These are phyloP conservation scores for Saccharomycopsis sp. DNA, from an alignment of 805 yeast genomes.

Conservation along the genomic window DNA sequence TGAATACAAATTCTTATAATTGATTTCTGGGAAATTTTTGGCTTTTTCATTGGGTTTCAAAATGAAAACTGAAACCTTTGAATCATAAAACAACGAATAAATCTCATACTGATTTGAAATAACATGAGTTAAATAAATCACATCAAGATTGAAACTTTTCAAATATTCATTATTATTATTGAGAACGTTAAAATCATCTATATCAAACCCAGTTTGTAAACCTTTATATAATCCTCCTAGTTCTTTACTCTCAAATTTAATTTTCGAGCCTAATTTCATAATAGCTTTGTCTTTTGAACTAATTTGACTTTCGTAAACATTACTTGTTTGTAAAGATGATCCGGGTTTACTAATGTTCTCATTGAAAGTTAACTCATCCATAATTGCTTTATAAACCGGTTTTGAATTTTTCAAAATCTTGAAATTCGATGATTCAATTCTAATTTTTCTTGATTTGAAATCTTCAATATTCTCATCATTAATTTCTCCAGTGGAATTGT, in stretches of 20 bases:
- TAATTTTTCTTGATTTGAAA: conserved; percentile 19
- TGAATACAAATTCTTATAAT: conserved; percentile 41
- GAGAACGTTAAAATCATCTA: no score
- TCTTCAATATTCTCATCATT: neutral
- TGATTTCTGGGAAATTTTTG: conserved; percentile 42
- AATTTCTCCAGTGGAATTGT: neutral
- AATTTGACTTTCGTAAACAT: conserved; percentile 66
- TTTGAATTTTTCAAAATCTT: conserved; percentile 57
- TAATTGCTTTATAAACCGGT: conserved; percentile 30
- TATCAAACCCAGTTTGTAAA: conserved; percentile 72
- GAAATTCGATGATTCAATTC: conserved; percentile 49
- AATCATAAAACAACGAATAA: conserved; percentile 55
- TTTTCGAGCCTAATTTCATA: conserved; percentile 66
- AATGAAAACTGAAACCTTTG: conserved; percentile 39
- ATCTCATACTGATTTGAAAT: conserved; percentile 68
- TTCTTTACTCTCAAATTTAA: conserved; percentile 55
- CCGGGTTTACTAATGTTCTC: conserved; percentile 44
- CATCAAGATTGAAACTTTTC: conserved; percentile 41
- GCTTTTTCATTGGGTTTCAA: conserved; percentile 63
- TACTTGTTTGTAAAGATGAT: conserved; percentile 52
- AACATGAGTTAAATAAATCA: conserved; percentile 58
- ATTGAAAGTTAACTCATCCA: conserved; percentile 57
- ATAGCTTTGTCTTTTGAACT: conserved; percentile 61
- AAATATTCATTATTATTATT: conserved; percentile 45
- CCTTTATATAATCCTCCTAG: conserved; percentile 86